These are phyloP conservation scores for Ampelomyces quisqualis DNA, from an alignment of 2,329 filamentous ascomycete genomes.

Conservation along the genomic window DNA sequence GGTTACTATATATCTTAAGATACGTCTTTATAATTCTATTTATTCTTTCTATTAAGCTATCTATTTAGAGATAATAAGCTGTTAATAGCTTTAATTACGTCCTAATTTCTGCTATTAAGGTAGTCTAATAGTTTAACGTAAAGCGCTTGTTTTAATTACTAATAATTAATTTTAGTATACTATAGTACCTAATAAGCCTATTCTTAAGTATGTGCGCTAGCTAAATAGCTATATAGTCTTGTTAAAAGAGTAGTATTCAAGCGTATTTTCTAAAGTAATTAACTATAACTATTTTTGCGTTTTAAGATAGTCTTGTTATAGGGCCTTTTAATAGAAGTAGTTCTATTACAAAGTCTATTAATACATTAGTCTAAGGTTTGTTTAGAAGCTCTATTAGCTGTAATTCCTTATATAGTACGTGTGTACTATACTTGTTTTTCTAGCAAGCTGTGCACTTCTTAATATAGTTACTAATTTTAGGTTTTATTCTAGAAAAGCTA, in stretches of 20 bases:
- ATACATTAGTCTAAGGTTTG: conserved; percentile 3
- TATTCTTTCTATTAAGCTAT: conserved; percentile 2
- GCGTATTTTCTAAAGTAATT: not conserved
- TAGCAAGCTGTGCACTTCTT: conserved; percentile 3
- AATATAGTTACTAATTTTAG: conserved; percentile 5
- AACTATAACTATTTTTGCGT: conserved; percentile 1
- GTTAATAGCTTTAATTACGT: not conserved
- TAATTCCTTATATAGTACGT: not conserved
- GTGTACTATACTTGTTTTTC: conserved; percentile 5
- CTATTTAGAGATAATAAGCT: conserved; percentile 1
- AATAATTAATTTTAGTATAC: conserved; percentile 3
- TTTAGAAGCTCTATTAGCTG: conserved; percentile 1
- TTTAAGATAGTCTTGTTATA: conserved; percentile 1
- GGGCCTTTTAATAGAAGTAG: not conserved
- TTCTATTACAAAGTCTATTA: conserved; percentile 3
- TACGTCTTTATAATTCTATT: conserved; percentile 2
- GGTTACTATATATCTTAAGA: not conserved
- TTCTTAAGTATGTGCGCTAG: not conserved
- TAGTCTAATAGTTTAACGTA: conserved; percentile 1
- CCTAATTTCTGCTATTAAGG: not conserved
- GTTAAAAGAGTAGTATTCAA: conserved; percentile 1
- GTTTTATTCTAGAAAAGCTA: no score
- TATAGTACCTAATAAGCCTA: not conserved
- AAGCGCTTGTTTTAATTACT: conserved; percentile 3
- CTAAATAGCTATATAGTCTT: conserved; percentile 1